Base-by-base conservation (phyloP, 495 filamentous ascomycete genomes). In the Penicillium cataractarum region DNA sequence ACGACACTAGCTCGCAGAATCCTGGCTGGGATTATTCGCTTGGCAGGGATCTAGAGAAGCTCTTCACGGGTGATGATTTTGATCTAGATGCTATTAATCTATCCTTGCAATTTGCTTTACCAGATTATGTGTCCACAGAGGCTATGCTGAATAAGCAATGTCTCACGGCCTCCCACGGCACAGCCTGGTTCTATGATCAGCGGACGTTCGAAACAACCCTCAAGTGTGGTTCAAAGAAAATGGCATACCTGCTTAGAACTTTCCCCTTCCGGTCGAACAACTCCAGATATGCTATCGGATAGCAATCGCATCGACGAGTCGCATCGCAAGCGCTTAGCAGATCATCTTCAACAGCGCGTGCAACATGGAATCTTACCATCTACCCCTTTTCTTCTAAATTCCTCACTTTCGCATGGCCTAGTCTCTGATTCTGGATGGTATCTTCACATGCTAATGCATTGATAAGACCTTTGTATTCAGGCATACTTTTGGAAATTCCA, bases 401-500 rank as follows among this genome's bases (percentile, higher is more conserved):
- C n/a, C 66, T 42, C 22, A 2, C 19, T 9, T 44, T 22, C 7
- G 10, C n/a, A 10, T 44, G 26, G n/a, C n/a, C n/a, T n/a, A 51
- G 48, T n/a, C n/a, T n/a, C n/a, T n/a, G n/a, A n/a, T n/a, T n/a
- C n/a, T n/a, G n/a, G n/a, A n/a, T n/a, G n/a, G n/a, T n/a, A n/a
- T n/a, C n/a, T n/a, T n/a, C n/a, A n/a, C 63, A 49, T 33, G 7
- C 33, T 65, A 29, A 58, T 13, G 5, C 0, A 6, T 29, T 2
- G 13, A 27, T 13, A 69, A 64, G 71, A 74, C 29, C 22, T 74
- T 5, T 71, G 67, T 21, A 60, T 74, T 19, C 70, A 70, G 57
- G 65, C 69, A 53, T 76, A 73, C 49, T 76, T 76, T 60, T 69
- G 66, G 10, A 59, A 62, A 10, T 72, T 73, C 39, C 65, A 74